A percentile compares a stretch with the other conserved stretches of the same genome.
Evolutionary conservation across 805 yeast species (phyloP).

Genomic region (Maudiozyma saulgeensis): DNA sequence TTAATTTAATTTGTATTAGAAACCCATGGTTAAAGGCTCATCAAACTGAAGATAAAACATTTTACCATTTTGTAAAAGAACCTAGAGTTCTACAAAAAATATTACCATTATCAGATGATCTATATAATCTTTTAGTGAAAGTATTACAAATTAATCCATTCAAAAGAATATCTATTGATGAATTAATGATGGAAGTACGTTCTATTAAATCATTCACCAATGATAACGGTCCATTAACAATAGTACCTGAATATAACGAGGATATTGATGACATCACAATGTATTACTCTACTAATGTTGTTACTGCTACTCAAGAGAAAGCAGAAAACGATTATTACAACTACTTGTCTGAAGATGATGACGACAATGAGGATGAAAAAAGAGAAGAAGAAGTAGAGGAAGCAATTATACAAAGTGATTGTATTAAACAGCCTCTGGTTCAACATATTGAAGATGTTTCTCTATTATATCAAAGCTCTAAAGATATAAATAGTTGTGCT

Average conservation of each 20-base stretch:
- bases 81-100: slow-evolving; percentile 51
- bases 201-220: slow-evolving; percentile 19
- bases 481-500: not conserved
- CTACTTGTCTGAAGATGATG: not conserved
- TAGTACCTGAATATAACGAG: slow-evolving; percentile 11
- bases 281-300: not conserved
- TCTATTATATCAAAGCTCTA: not conserved
- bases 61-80: slow-evolving; percentile 50
- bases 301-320: not conserved
- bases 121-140: slow-evolving; percentile 40
- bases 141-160: slow-evolving; percentile 30
- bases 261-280: not conserved
- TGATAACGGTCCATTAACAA: slow-evolving; percentile 16
- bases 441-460: not conserved
- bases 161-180: slow-evolving; percentile 20
- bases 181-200: slow-evolving; percentile 15
- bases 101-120: slow-evolving; percentile 60
- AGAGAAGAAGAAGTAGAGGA: not conserved
- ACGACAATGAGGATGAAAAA: not conserved
- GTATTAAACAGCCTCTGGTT: not conserved
- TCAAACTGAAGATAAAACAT: slow-evolving; percentile 50
- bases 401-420: not conserved
- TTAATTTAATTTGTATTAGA: slow-evolving; percentile 71
- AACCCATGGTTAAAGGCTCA: slow-evolving; percentile 89
- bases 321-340: not conserved